Evolutionary conservation across 768 basidiomycete genomes (phyloP).

Genomic region (Rickenella mellea): DNA sequence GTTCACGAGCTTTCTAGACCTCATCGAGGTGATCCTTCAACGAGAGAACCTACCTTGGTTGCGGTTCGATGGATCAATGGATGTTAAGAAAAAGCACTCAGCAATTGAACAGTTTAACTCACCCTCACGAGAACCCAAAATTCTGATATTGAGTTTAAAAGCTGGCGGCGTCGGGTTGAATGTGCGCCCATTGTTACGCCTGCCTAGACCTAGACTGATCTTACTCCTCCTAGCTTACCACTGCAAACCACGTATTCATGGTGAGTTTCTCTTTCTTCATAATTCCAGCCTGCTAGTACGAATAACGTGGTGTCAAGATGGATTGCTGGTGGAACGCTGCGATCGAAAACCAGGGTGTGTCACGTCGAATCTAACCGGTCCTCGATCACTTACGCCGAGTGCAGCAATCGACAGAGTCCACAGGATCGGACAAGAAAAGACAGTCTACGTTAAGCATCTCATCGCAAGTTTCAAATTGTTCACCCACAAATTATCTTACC

Average conservation of each 20-base stretch:
- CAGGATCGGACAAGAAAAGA: slow-evolving; percentile 73
- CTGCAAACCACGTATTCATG: slow-evolving; percentile 83
- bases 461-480: slow-evolving; percentile 39
- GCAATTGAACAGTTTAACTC: slow-evolving; percentile 74
- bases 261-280: slow-evolving; percentile 25
- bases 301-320: slow-evolving; percentile 77
- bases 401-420: slow-evolving; percentile 78
- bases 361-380: no score
- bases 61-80: slow-evolving; percentile 91
- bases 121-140: slow-evolving; percentile 58
- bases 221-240: slow-evolving; percentile 34
- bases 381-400: not conserved
- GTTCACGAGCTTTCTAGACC: slow-evolving; percentile 80
- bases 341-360: no score
- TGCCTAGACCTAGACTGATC: slow-evolving; percentile 22
- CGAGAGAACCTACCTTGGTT: slow-evolving; percentile 61
- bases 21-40: slow-evolving; percentile 63
- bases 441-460: slow-evolving; percentile 79
- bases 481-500: not conserved
- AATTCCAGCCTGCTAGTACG: no score
- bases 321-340: slow-evolving; percentile 35
- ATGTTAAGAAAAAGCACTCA: slow-evolving; percentile 66
- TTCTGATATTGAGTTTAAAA: slow-evolving; percentile 72
- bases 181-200: slow-evolving; percentile 29
- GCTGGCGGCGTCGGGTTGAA: slow-evolving; percentile 92